Evolutionary conservation across 1,284 basidiomycete genomes (phyloP).

Genomic region (Sphaerobolus stellatus): DNA sequence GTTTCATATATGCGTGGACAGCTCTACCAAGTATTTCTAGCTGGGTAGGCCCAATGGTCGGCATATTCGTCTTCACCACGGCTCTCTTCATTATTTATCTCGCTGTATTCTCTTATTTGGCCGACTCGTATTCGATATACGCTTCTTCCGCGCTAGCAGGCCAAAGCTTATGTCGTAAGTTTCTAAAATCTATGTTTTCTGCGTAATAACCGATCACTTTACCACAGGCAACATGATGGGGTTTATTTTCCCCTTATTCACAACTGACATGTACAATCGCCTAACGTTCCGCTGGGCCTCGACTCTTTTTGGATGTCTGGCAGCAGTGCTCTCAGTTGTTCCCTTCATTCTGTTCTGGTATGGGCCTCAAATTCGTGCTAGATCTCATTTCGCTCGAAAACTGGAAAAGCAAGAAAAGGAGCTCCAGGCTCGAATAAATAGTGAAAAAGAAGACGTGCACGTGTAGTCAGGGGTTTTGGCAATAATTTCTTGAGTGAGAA

Average conservation of each 20-base stretch:
- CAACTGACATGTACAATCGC: slow-evolving; percentile 47
- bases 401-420: too few species aligned
- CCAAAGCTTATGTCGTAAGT: slow-evolving; percentile 67
- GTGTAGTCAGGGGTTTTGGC: too few species aligned
- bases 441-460: too few species aligned
- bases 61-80: slow-evolving; percentile 44
- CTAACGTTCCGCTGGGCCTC: slow-evolving; percentile 72
- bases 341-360: slow-evolving; percentile 63
- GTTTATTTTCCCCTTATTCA: background rate
- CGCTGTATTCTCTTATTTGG: slow-evolving; percentile 68
- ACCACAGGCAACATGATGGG: background rate
- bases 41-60: slow-evolving; percentile 60
- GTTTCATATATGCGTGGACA: slow-evolving; percentile 57
- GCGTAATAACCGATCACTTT: background rate
- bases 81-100: slow-evolving; percentile 50
- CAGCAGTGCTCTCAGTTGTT: slow-evolving; percentile 59
- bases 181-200: background rate
- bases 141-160: slow-evolving; percentile 78
- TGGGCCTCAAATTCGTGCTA: slow-evolving; percentile 58
- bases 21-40: slow-evolving; percentile 45
- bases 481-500: too few species aligned
- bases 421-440: too few species aligned
- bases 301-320: slow-evolving; percentile 65
- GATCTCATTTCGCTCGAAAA: slow-evolving; percentile 60
- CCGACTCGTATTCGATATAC: slow-evolving; percentile 74